These are phyloP conservation scores for Mycena vulgaris DNA, from an alignment of 768 basidiomycete genomes.

Conservation along the genomic window DNA sequence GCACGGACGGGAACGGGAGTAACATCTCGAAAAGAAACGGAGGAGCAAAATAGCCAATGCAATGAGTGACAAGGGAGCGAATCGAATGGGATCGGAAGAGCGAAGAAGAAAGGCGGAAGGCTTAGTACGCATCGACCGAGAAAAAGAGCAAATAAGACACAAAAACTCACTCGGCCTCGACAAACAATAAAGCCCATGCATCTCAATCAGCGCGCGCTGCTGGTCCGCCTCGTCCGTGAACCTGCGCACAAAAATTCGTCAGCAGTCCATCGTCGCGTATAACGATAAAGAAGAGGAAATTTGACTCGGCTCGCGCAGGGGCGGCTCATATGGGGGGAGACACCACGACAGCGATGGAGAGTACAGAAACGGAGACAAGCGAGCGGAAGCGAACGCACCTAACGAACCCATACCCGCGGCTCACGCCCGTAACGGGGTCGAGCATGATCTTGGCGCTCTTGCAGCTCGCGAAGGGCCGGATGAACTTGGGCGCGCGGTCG, in stretches of 20 bases:
- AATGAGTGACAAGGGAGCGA: too few species aligned
- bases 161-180: constrained; percentile 84
- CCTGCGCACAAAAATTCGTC: constrained; percentile 51
- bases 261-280: not conserved
- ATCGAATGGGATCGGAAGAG: too few species aligned
- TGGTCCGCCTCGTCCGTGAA: constrained; percentile 93
- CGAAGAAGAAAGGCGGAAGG: too few species aligned
- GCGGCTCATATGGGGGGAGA: too few species aligned
- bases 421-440: constrained; percentile 90
- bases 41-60: too few species aligned
- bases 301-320: too few species aligned
- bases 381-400: constrained; percentile 62
- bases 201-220: constrained; percentile 90
- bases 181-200: constrained; percentile 92
- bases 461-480: constrained; percentile 90
- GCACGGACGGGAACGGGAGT: too few species aligned
- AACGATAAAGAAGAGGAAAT: too few species aligned
- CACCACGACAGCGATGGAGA: too few species aligned
- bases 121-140: constrained; percentile 9
- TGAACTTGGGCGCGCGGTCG: constrained; percentile 91
- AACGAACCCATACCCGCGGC: constrained; percentile 94
- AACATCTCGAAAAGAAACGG: too few species aligned
- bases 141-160: constrained; percentile 6
- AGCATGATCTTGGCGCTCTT: constrained; percentile 98
- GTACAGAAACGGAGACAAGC: constrained; percentile 36